Base-by-base conservation (phyloP, 106 monocot species). In the Acorus gramineus region DNA sequence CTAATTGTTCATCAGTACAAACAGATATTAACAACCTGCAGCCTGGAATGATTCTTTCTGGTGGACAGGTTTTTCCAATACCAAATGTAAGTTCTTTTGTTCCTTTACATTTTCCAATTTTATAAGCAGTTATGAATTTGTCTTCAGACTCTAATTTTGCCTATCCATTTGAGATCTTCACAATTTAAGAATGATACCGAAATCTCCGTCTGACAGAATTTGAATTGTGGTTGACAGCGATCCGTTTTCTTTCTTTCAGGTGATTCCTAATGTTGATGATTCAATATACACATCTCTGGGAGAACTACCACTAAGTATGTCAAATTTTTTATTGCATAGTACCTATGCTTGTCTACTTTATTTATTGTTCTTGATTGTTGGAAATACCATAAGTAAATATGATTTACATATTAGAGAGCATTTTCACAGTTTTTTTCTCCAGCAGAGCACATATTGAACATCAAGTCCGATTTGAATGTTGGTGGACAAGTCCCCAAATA, bases 241-340 rank as follows among this genome's bases (percentile, higher is more conserved):
- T 28, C 28, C 28, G 63, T 52, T 47, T n/a, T 64, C 54, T 14
- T 56, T 69, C 8, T 69, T 63, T 59, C 75, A 85, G 81, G 78
- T 72, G 46, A 66, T 78, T 65, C 66, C 74, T 59, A 49, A 62
- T 48, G 76, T 70, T 62, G 78, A 85, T 73, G 81, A 81, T 66
- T 73, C 69, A 49, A 78, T 81, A 50, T 81, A 81, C 68, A 69
- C 66, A 2, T 62, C 75, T n/a, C 73, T 79, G 67, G 73, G 72
- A 62, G 76, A 76, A 72, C 64, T 85, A 44, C 85, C 77, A 60
- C 65, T 70, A 60, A 73, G 73, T 79, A 72, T 62, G 60, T 42
- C 11, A 8, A 14, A 50, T 51, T 46, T 71, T 48, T 1, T 0
- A 28, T 28, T 28, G 28, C 28, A 28, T 28, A 28, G 28, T 28